Percentiles rank a stretch among this genome's conserved stretches.
phyloP scores from a whole-genome alignment of 2,329 filamentous ascomycete species.

The Microdochium nivale region DNA sequence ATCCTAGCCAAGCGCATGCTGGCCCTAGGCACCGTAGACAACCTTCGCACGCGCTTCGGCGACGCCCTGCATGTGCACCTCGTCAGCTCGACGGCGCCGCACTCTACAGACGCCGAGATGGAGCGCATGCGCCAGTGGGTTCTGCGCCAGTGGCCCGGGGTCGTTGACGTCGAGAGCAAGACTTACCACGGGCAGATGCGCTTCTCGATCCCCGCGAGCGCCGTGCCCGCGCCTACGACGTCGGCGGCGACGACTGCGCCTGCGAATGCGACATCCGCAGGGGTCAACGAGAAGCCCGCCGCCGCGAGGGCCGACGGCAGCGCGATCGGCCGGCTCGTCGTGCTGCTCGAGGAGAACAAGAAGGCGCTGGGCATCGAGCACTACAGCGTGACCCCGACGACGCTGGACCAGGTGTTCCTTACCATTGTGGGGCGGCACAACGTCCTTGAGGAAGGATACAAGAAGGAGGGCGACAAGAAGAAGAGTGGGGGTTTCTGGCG shows the following conservation, averaged over 20 bases:
- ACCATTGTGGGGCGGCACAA: constrained; percentile 75
- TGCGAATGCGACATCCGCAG: neutral
- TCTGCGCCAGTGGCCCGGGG: constrained; percentile 41
- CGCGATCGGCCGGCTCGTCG: constrained; percentile 62
- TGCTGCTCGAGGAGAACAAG: constrained; percentile 64
- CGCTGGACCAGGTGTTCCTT: constrained; percentile 85
- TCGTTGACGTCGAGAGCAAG: constrained; percentile 61
- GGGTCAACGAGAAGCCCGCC: neutral
- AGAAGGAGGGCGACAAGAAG: constrained; percentile 6
- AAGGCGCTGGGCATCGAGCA: constrained; percentile 66
- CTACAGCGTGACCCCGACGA: constrained; percentile 80
- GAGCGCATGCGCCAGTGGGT: constrained; percentile 60
- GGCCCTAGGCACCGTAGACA: constrained; percentile 67
- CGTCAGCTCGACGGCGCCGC: constrained; percentile 65
- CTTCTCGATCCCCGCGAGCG: constrained; percentile 61
- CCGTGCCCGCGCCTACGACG: constrained; percentile 20
- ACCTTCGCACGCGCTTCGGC: constrained; percentile 66
- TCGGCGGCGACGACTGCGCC: no score
- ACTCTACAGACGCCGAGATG: constrained; percentile 64
- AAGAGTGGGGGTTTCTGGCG: constrained; percentile 15
- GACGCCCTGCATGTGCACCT: constrained; percentile 75
- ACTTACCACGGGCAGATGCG: constrained; percentile 80
- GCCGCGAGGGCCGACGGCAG: constrained; percentile 19
- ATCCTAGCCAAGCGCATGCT: constrained; percentile 84
- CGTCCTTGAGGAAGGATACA: constrained; percentile 59